Conservation (phyloP, 2,329 filamentous ascomycete genomes). For the Aspergillus intermedius region DNA sequence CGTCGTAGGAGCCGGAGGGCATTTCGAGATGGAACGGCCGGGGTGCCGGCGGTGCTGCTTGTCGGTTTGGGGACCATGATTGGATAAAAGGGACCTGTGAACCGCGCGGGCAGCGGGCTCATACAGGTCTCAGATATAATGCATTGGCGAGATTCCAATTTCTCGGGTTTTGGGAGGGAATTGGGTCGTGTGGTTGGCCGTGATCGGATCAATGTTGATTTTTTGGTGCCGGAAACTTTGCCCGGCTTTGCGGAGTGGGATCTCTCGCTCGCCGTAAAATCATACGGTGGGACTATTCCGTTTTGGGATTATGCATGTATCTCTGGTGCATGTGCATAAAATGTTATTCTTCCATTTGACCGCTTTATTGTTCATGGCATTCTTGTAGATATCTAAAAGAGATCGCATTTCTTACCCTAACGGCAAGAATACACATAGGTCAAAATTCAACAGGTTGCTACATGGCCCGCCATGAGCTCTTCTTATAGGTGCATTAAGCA, state of each 20-base stretch:
- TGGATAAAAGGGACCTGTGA: conserved; percentile 9
- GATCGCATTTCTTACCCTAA: too few species aligned
- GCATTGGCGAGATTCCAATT: conserved; percentile 6
- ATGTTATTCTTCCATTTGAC: neutral
- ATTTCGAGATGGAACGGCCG: conserved; percentile 39
- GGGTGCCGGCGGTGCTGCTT: conserved; percentile 17
- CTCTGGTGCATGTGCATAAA: neutral
- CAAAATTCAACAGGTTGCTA: too few species aligned
- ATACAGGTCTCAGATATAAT: conserved; percentile 6
- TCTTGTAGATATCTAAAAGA: too few species aligned
- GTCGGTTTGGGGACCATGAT: conserved; percentile 29
- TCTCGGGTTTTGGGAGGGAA: neutral
- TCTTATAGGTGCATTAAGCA: neutral
- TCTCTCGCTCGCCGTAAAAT: neutral
- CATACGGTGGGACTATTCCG: neutral
- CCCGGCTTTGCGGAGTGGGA: neutral
- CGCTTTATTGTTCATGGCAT: too few species aligned
- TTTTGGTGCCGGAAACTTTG: neutral
- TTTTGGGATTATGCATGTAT: neutral
- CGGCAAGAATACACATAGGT: too few species aligned
- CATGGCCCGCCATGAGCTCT: too few species aligned
- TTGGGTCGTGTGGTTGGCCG: neutral
- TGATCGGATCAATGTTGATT: neutral
- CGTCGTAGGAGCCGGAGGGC: conserved; percentile 36
- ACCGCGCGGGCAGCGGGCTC: conserved; percentile 21